Base-by-base conservation (phyloP, 331 rosid species). In the Spiraea crenata region DNA sequence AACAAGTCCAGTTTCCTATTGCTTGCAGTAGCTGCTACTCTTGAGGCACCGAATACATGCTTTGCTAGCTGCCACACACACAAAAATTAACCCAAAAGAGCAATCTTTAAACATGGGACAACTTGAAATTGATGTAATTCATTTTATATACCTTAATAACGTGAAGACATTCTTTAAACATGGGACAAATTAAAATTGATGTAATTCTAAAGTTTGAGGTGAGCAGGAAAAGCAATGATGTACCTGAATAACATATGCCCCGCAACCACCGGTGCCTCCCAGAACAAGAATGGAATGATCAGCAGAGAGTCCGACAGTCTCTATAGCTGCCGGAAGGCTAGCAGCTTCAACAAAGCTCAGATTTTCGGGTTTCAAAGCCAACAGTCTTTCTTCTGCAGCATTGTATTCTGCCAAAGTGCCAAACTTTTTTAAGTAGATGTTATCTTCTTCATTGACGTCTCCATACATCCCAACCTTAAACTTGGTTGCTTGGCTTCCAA, bases 191-290 rank as follows among this genome's bases (percentile, higher is more conserved):
- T 25, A 2, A 25, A 25, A 25, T 25, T 25, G 31, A 25, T 25
- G 31, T 25, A 25, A 25, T 25, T 25, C 31, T 25, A 25, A 25
- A 25, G 31, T 25, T 25, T 25, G 31, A 25, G 31, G 31, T 25
- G 31, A 25, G 31, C 31, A 25, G 31, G 31, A 25, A 25, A 25
- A 25, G 31, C 1, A 25, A 25, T 25, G 31, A 25, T 15, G 31
- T 52, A 91, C 97, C 90, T 86, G 92, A 74, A 91, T 82, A 67
- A 80, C 45, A 50, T 62, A 80, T 31, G 84, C 67, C 74, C 97
- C 97, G 51, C 86, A 92, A 74, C 96, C 97, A 1, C 96, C 91
- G 16, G 92, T 87, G 41, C 95, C 97, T 7, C 96, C 96, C 2
- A 90, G 72, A 72, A 90, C 86, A 68, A 90, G 92, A 41, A 91